These are phyloP conservation scores for Glycyrrhiza uralensis DNA, from an alignment of 306 rosid species.

Conservation along the genomic window DNA sequence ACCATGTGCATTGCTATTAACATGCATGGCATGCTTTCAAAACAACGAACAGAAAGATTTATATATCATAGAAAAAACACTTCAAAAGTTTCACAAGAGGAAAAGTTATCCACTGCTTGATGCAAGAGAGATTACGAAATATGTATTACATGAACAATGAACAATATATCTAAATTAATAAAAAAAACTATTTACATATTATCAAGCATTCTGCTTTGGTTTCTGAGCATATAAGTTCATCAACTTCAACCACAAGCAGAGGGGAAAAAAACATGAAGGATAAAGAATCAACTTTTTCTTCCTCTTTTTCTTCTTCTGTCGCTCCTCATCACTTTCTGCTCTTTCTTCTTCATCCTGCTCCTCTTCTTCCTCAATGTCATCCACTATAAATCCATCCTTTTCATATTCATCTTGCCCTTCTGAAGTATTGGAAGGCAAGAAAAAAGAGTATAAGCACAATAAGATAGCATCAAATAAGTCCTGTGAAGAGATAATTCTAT, in stretches of 20 bases:
- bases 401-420: constrained; percentile 97
- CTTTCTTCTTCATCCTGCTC: constrained; percentile 77
- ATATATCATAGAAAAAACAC: neutral
- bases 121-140: constrained; percentile 6
- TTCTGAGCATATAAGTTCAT: neutral
- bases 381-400: constrained; percentile 95
- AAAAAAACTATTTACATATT: neutral
- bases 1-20: neutral
- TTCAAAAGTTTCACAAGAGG: neutral
- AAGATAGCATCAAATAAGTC: neutral
- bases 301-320: constrained; percentile 90
- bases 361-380: constrained; percentile 85
- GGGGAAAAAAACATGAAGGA: neutral
- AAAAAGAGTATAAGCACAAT: neutral
- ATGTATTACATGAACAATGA: neutral
- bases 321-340: constrained; percentile 83
- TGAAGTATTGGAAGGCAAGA: neutral
- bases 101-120: neutral
- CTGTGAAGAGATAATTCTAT: neutral
- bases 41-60: neutral
- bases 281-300: constrained; percentile 66
- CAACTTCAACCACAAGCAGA: constrained; percentile 4
- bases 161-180: neutral
- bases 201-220: neutral
- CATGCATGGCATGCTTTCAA: neutral